Conservation (phyloP, 768 basidiomycete genomes). For the Phylloporus rhodoxanthus region DNA sequence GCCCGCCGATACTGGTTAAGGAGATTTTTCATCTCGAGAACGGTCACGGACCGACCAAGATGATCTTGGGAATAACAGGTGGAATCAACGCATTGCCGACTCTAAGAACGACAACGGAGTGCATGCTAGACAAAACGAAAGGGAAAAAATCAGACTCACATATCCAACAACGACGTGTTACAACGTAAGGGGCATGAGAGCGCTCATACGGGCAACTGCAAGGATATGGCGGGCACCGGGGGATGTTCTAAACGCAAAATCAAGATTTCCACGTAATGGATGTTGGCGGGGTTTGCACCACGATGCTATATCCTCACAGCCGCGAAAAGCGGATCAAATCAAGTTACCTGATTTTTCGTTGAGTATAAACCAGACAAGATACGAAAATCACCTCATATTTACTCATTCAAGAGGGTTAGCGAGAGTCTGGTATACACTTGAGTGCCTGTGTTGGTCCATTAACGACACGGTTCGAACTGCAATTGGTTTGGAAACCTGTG, state of each 20-base stretch:
- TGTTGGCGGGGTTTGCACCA: conserved; percentile 5
- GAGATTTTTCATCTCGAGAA: conserved; percentile 11
- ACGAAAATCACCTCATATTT: background rate
- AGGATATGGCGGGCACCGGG: background rate
- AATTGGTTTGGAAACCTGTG: background rate
- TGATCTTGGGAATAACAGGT: conserved; percentile 2
- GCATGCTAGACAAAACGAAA: background rate
- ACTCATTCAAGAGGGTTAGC: background rate
- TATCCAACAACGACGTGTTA: too few relatives aligned
- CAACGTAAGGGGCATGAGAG: conserved; percentile 3
- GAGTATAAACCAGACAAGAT: background rate
- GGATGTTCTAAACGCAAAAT: background rate
- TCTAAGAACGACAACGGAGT: background rate
- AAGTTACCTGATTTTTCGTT: background rate
- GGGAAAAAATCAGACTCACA: background rate
- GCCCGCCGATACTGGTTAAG: conserved; percentile 5
- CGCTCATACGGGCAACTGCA: background rate
- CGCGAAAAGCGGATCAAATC: conserved; percentile 1
- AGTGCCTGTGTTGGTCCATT: background rate
- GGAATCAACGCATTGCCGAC: background rate
- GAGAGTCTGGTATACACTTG: background rate
- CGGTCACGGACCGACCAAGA: conserved; percentile 14
- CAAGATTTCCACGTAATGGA: conserved; percentile 14
- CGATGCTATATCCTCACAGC: conserved; percentile 3
- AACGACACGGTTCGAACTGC: background rate